phyloP scores from a whole-genome alignment of 352 stramenopile genomes.

The Hyphochytrium catenoides region DNA sequence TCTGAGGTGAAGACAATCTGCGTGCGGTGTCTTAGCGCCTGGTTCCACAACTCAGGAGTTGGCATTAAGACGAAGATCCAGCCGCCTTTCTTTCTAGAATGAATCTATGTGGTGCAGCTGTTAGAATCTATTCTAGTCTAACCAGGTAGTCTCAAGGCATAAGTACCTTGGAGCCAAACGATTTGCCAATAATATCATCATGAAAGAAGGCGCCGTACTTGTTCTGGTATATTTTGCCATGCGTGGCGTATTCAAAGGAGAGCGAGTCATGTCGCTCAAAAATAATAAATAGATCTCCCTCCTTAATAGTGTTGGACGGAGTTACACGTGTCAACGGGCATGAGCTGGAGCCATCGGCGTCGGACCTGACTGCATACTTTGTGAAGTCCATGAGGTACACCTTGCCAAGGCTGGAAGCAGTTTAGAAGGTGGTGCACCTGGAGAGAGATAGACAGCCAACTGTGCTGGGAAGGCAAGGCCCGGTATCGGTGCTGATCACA shows the following conservation, averaged over 20 bases:
- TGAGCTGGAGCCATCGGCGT: too few species aligned
- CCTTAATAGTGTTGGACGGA: too few species aligned
- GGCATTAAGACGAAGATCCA: conserved; percentile 84
- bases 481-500: too few species aligned
- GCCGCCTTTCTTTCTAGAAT: conserved; percentile 18
- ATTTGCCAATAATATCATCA: conserved; percentile 77
- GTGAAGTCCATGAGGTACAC: too few species aligned
- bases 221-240: conserved; percentile 80
- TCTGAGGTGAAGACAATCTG: conserved; percentile 95
- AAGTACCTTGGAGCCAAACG: conserved; percentile 47
- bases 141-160: conserved; percentile 23
- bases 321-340: too few species aligned
- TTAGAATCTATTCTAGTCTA: too few species aligned
- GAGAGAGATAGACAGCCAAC: too few species aligned
- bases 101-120: conserved; percentile 8
- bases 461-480: too few species aligned
- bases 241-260: conserved; percentile 77
- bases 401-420: too few species aligned
- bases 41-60: conserved; percentile 89
- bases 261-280: conserved; percentile 86
- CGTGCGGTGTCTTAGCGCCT: conserved; percentile 68
- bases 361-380: too few species aligned
- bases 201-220: conserved; percentile 90
- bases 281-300: conserved; percentile 85
- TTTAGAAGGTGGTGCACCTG: too few species aligned